phyloP scores from a whole-genome alignment of 805 yeast species.

The Metschnikowia henanensis region DNA sequence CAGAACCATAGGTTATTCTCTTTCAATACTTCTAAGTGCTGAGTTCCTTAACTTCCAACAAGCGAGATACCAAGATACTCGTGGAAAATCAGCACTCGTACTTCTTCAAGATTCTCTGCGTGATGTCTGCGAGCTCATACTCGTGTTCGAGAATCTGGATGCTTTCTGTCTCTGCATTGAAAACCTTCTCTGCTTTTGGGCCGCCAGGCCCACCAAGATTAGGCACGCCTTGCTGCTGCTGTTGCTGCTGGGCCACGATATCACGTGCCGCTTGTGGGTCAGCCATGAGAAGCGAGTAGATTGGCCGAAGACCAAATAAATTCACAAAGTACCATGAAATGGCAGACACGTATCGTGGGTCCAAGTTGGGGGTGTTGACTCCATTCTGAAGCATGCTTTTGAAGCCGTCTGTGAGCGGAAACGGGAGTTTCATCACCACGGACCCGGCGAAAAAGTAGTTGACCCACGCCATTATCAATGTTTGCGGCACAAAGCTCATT shows the following conservation, averaged over 20 bases:
- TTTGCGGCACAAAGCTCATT: constrained; percentile 87
- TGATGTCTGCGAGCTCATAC: constrained; percentile 56
- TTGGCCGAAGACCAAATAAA: constrained; percentile 77
- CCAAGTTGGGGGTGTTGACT: constrained; percentile 78
- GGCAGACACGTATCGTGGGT: constrained; percentile 89
- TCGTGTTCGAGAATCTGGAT: constrained; percentile 59
- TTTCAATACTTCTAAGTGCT: too few species aligned
- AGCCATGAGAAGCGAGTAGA: constrained; percentile 68
- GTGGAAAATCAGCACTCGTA: constrained; percentile 1
- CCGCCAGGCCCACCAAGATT: constrained; percentile 54
- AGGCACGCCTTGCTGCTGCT: constrained; percentile 38
- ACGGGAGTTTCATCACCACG: constrained; percentile 77
- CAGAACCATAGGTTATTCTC: too few species aligned
- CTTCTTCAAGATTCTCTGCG: constrained; percentile 13
- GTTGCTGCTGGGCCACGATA: constrained; percentile 43
- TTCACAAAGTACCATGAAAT: constrained; percentile 96
- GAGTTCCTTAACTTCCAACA: too few species aligned
- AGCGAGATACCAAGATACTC: too few species aligned
- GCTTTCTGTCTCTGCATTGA: constrained; percentile 72
- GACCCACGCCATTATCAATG: constrained; percentile 95
- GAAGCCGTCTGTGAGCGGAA: constrained; percentile 86
- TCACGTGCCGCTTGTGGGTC: constrained; percentile 47
- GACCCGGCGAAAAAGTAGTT: constrained; percentile 92
- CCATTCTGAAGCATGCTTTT: constrained; percentile 92
- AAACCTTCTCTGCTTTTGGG: constrained; percentile 61